Percentiles rank a stretch among this genome's conserved stretches.
phyloP scores from a whole-genome alignment of 2,329 filamentous ascomycete genomes.

The Aureobasidium leucospermi region DNA sequence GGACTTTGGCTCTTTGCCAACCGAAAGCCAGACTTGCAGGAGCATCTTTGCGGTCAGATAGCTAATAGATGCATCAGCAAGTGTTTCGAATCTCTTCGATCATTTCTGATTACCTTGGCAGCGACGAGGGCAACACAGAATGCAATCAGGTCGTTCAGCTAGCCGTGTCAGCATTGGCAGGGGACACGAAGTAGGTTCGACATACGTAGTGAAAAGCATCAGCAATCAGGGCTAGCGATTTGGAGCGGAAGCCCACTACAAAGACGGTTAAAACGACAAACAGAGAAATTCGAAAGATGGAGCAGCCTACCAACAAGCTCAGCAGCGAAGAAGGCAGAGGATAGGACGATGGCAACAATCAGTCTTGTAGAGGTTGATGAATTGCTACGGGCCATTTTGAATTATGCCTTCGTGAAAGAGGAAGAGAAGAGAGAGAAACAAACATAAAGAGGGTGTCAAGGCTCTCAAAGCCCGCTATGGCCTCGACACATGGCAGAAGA shows the following conservation, averaged over 20 bases:
- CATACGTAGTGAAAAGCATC: slow-evolving; percentile 73
- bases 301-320: not conserved
- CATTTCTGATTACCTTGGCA: slow-evolving; percentile 42
- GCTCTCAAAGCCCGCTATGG: not conserved
- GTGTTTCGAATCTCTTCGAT: slow-evolving; percentile 11
- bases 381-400: not conserved
- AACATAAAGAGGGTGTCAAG: not conserved
- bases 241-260: slow-evolving; percentile 60
- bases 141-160: slow-evolving; percentile 65
- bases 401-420: not conserved
- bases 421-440: not conserved
- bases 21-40: slow-evolving; percentile 61
- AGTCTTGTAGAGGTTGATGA: slow-evolving; percentile 2
- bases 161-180: not conserved
- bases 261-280: not conserved
- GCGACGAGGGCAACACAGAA: slow-evolving; percentile 61
- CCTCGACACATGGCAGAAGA: not conserved
- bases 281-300: not conserved
- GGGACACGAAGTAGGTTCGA: not conserved
- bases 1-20: slow-evolving; percentile 66
- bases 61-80: slow-evolving; percentile 25
- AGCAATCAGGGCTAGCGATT: slow-evolving; percentile 63
- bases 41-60: slow-evolving; percentile 49
- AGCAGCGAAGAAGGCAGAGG: slow-evolving; percentile 6
- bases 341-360: not conserved